Conservation (phyloP, 2,329 filamentous ascomycete genomes). For the Colletotrichum spinosum region DNA sequence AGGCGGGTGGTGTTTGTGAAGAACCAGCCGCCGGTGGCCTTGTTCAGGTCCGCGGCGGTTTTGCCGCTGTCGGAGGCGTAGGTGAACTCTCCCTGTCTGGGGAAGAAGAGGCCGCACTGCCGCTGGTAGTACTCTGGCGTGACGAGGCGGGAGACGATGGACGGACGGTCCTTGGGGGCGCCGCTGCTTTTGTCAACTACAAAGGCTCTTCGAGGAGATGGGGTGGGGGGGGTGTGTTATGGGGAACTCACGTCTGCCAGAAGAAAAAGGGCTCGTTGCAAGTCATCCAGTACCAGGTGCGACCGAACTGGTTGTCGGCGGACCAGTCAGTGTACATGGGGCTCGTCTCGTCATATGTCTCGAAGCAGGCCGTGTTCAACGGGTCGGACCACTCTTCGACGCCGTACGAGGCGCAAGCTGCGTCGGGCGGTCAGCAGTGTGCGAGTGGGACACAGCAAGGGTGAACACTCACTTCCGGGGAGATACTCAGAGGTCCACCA, state of each 20-base stretch:
- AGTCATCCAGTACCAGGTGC: slow-evolving; percentile 70
- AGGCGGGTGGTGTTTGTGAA: slow-evolving; percentile 63
- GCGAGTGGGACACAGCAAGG: not conserved
- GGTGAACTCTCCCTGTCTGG: slow-evolving; percentile 59
- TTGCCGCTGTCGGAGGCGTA: slow-evolving; percentile 59
- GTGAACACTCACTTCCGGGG: slow-evolving; percentile 57
- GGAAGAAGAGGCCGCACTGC: slow-evolving; percentile 68
- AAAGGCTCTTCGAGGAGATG: too few relatives aligned
- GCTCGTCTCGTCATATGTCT: slow-evolving; percentile 63
- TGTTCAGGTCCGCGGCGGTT: slow-evolving; percentile 62
- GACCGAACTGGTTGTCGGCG: slow-evolving; percentile 57
- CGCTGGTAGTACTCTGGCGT: slow-evolving; percentile 64
- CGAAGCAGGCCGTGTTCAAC: slow-evolving; percentile 60
- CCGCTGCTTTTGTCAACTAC: slow-evolving; percentile 45
- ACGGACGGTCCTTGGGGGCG: slow-evolving; percentile 56
- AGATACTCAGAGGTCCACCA: slow-evolving; percentile 61
- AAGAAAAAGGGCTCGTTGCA: slow-evolving; percentile 67
- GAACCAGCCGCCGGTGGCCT: slow-evolving; percentile 64
- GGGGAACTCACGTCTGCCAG: slow-evolving; percentile 61
- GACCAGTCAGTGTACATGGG: slow-evolving; percentile 62
- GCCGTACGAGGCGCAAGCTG: slow-evolving; percentile 59
- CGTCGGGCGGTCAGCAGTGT: not conserved
- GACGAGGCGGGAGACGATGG: slow-evolving; percentile 65
- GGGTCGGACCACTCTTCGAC: slow-evolving; percentile 57
- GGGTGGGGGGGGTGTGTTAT: too few relatives aligned